Conservation (phyloP, 176 grass and related monocot species). For the Pontederia crassipes region DNA sequence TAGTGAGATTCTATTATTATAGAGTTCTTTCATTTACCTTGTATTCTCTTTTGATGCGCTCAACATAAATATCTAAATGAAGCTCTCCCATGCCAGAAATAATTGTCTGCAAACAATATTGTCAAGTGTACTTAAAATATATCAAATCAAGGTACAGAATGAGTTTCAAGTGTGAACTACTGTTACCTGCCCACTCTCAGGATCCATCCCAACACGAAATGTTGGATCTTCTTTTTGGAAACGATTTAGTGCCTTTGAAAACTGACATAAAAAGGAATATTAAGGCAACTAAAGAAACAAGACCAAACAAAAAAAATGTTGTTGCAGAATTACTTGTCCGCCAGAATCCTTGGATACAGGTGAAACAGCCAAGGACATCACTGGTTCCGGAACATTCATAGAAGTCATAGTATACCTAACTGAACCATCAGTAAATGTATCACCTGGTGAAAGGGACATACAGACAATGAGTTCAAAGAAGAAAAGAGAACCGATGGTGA, state of each 20-base stretch:
- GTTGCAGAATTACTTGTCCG: slow-evolving; percentile 67
- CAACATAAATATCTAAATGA: slow-evolving; percentile 98
- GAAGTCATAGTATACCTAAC: slow-evolving; percentile 98
- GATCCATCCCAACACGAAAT: slow-evolving; percentile 90
- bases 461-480: slow-evolving; percentile 17
- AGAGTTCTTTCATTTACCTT: slow-evolving; percentile 34
- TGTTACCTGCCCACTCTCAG: slow-evolving; percentile 73
- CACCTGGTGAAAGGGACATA: slow-evolving; percentile 43
- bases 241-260: slow-evolving; percentile 96
- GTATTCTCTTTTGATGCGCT: slow-evolving; percentile 89
- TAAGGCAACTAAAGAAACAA: slow-evolving; percentile 9
- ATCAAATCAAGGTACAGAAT: slow-evolving; percentile 2
- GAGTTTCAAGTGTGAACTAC: slow-evolving; percentile 5
- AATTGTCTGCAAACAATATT: slow-evolving; percentile 55
- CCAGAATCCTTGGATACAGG: slow-evolving; percentile 98
- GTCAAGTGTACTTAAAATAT: slow-evolving; percentile 11
- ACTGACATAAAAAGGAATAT: slow-evolving; percentile 36
- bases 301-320: slow-evolving; percentile 3
- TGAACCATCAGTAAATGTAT: slow-evolving; percentile 94
- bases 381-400: slow-evolving; percentile 98
- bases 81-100: slow-evolving; percentile 98
- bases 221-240: slow-evolving; percentile 98
- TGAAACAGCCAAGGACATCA: slow-evolving; percentile 95
- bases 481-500: neutral
- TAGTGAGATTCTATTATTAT: neutral